Evolutionary conservation across 495 filamentous ascomycete genomes (phyloP).

Genomic region (Penicillium waksmanii): DNA sequence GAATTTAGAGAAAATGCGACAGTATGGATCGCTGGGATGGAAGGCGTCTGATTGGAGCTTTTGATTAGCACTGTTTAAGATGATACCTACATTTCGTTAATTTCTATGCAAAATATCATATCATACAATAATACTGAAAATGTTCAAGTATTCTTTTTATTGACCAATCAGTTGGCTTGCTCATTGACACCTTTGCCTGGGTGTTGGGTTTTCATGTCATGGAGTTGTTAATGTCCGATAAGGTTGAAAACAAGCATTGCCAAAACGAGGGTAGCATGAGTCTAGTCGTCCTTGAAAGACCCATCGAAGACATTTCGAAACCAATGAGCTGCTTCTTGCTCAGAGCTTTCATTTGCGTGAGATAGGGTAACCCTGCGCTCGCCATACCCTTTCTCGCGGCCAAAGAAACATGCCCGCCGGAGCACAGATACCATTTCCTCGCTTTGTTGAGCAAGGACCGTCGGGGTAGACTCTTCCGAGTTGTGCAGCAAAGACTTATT

Average conservation of each 20-base stretch:
- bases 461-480: conserved; percentile 7
- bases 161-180: too few species aligned
- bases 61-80: too few species aligned
- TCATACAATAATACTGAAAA: too few species aligned
- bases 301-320: conserved; percentile 24
- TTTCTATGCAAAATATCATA: too few species aligned
- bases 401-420: conserved; percentile 48
- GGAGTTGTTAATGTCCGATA: background rate
- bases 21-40: background rate
- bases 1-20: background rate
- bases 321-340: conserved; percentile 26
- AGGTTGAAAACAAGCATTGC: background rate
- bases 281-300: conserved; percentile 12
- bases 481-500: background rate
- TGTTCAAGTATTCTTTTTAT: too few species aligned
- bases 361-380: conserved; percentile 36
- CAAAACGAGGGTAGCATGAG: background rate
- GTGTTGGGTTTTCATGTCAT: too few species aligned
- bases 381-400: conserved; percentile 38
- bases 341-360: background rate
- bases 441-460: conserved; percentile 37
- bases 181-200: too few species aligned
- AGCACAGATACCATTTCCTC: conserved; percentile 45
- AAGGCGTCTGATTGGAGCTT: background rate
- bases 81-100: too few species aligned